phyloP scores from a whole-genome alignment of 1,284 basidiomycete genomes.

The Puccinia coronata region DNA sequence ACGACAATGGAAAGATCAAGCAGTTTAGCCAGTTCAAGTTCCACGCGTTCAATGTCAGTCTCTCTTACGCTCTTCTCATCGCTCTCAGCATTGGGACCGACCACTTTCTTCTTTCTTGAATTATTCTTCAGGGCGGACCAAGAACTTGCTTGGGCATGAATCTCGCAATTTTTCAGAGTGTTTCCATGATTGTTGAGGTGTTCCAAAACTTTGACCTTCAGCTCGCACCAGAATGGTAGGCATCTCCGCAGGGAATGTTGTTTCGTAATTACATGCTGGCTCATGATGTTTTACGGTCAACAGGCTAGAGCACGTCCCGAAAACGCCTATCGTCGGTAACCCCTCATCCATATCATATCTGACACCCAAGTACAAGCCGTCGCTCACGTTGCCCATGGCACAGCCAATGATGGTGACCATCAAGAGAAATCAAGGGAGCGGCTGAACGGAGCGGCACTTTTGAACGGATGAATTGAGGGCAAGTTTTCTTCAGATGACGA shows the following conservation, averaged over 20 bases:
- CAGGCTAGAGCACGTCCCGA: constrained; percentile 30
- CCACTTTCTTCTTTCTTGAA: neutral
- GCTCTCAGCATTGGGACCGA: neutral
- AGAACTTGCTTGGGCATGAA: constrained; percentile 43
- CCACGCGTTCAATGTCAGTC: constrained; percentile 53
- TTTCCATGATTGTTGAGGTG: constrained; percentile 29
- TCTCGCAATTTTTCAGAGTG: constrained; percentile 9
- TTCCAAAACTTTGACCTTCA: constrained; percentile 30
- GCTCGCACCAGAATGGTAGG: constrained; percentile 33
- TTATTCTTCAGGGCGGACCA: constrained; percentile 29
- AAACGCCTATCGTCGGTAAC: neutral
- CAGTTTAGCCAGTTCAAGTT: constrained; percentile 52
- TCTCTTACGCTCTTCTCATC: neutral
- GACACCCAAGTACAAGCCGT: constrained; percentile 21
- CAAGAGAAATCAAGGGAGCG: neutral
- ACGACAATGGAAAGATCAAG: constrained; percentile 49
- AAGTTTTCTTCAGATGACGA: too few species aligned
- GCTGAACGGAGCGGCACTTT: neutral
- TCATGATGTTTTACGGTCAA: neutral
- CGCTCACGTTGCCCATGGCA: constrained; percentile 3
- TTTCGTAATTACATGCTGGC: neutral
- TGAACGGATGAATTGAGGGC: neutral
- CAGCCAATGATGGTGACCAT: constrained; percentile 3
- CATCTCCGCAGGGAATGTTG: neutral
- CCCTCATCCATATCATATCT: neutral